Percentiles rank a stretch among this genome's conserved stretches.
Evolutionary conservation across 176 grass and related monocot species (phyloP).

Genomic region (Phoenix dactylifera): DNA sequence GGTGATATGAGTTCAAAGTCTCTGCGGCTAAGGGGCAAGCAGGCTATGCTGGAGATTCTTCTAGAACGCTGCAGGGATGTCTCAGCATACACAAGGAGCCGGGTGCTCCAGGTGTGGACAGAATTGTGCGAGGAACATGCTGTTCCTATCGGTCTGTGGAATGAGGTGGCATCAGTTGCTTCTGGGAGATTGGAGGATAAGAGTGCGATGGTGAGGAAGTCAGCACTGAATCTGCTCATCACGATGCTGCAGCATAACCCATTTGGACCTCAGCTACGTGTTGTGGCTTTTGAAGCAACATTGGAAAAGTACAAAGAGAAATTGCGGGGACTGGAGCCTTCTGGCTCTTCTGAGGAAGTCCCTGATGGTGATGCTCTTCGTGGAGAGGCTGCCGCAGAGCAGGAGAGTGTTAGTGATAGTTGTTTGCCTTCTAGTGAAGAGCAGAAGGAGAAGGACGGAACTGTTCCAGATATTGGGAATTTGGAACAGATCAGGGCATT

Average conservation of each 20-base stretch:
- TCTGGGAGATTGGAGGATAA: slow-evolving; percentile 90
- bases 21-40: slow-evolving; percentile 62
- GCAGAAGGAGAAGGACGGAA: slow-evolving; percentile 35
- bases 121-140: slow-evolving; percentile 86
- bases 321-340: slow-evolving; percentile 53
- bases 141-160: slow-evolving; percentile 95
- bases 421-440: slow-evolving; percentile 68
- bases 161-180: slow-evolving; percentile 75
- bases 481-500: slow-evolving; percentile 91
- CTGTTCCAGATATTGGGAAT: slow-evolving; percentile 62
- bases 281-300: slow-evolving; percentile 68
- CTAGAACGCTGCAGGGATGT: slow-evolving; percentile 87
- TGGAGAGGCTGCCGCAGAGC: slow-evolving; percentile 33
- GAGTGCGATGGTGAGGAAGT: slow-evolving; percentile 95
- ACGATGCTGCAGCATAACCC: slow-evolving; percentile 95
- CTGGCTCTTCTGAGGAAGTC: slow-evolving; percentile 26
- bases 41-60: slow-evolving; percentile 90
- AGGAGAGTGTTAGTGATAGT: slow-evolving; percentile 79
- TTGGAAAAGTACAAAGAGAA: slow-evolving; percentile 84
- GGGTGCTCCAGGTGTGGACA: slow-evolving; percentile 92
- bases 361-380: slow-evolving; percentile 13
- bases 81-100: slow-evolving; percentile 88
- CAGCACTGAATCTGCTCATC: slow-evolving; percentile 72
- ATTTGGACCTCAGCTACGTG: slow-evolving; percentile 80
- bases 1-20: slow-evolving; percentile 60